A percentile compares a stretch with the other conserved stretches of the same genome.
Conservation (phyloP, 2,329 filamentous ascomycete genomes). For the Fusarium xylarioides region DNA sequence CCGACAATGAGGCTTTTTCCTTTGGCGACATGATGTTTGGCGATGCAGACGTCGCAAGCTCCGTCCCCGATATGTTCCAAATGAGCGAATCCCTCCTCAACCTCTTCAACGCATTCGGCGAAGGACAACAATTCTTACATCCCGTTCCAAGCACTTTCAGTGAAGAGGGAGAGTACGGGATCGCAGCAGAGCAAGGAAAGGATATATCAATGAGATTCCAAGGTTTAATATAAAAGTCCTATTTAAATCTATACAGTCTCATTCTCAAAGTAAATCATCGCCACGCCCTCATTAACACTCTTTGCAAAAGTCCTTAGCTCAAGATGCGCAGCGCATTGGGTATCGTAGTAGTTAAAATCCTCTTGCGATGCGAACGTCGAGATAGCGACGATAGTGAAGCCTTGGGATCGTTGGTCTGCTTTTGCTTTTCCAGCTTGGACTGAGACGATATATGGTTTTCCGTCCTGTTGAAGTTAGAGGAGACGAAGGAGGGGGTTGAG, state of each 20-base stretch:
- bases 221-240: conserved; percentile 39
- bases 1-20: background rate
- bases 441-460: conserved; percentile 67
- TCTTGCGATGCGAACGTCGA: conserved; percentile 65
- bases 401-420: conserved; percentile 64
- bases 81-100: conserved; percentile 48
- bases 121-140: conserved; percentile 39
- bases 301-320: conserved; percentile 47
- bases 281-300: conserved; percentile 48
- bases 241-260: background rate
- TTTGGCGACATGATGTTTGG: conserved; percentile 24
- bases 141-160: conserved; percentile 20
- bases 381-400: conserved; percentile 65
- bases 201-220: conserved; percentile 48
- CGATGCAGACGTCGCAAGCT: conserved; percentile 15
- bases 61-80: conserved; percentile 46
- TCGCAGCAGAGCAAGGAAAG: conserved; percentile 30
- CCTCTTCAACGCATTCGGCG: conserved; percentile 49
- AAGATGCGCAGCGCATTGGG: conserved; percentile 48
- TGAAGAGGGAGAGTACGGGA: conserved; percentile 11
- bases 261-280: conserved; percentile 63
- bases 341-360: conserved; percentile 71
- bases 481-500: accelerated
- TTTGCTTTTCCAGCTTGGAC: conserved; percentile 59
- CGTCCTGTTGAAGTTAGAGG: conserved; percentile 54